A percentile compares a stretch with the other conserved stretches of the same genome.
phyloP scores from a whole-genome alignment of 2,329 filamentous ascomycete genomes.

The Coleophoma eucalyptorum region DNA sequence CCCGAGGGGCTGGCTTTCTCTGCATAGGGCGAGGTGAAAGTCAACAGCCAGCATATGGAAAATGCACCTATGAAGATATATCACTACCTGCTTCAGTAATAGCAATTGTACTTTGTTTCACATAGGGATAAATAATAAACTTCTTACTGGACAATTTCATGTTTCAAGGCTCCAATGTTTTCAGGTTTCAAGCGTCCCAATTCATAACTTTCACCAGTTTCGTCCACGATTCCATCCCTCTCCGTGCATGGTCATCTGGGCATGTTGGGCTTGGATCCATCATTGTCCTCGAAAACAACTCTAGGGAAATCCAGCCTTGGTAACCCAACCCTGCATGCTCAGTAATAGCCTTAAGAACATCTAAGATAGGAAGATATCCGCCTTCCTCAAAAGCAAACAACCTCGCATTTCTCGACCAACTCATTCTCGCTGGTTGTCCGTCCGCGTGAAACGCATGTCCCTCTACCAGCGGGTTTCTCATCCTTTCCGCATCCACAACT shows the following conservation, averaged over 20 bases:
- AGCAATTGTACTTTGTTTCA: too few relatives aligned
- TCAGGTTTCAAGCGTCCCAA: neutral
- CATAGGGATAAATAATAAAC: too few relatives aligned
- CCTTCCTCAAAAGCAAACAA: conserved; percentile 63
- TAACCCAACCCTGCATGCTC: conserved; percentile 43
- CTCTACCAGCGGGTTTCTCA: neutral
- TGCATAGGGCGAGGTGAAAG: too few relatives aligned
- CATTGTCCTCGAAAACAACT: conserved; percentile 51
- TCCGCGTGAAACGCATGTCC: conserved; percentile 38
- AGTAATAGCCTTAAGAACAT: conserved; percentile 48
- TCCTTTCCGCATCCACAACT: conserved; percentile 42
- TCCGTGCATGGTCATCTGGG: conserved; percentile 42
- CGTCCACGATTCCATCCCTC: conserved; percentile 45
- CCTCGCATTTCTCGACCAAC: conserved; percentile 72
- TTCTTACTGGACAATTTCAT: too few relatives aligned
- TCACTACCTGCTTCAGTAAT: too few relatives aligned
- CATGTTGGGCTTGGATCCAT: conserved; percentile 36
- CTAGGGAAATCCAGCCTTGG: conserved; percentile 51
- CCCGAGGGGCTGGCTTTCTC: too few relatives aligned
- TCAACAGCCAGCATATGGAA: too few relatives aligned
- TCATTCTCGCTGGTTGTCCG: conserved; percentile 63
- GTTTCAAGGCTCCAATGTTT: too few relatives aligned
- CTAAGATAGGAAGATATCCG: conserved; percentile 52
- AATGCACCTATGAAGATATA: too few relatives aligned
- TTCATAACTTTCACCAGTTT: conserved; percentile 30